Base-by-base conservation (phyloP, 1,284 basidiomycete species). In the Erythrobasidium hasegawianum region DNA sequence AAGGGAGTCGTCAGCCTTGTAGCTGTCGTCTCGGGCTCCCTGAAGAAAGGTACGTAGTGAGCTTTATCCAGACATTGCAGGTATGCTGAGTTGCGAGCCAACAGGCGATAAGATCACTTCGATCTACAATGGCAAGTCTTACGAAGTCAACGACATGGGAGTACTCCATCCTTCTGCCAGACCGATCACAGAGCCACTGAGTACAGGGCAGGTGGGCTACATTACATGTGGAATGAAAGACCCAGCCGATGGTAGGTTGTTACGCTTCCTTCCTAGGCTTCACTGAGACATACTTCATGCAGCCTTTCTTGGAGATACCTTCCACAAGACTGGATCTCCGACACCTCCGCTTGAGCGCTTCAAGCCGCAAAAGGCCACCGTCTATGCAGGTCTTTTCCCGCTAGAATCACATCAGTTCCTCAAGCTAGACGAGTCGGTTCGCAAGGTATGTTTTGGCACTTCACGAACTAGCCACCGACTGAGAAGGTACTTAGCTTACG, bases 321-420 rank as follows among this genome's bases (percentile, higher is more conserved):
- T 98, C 64, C 84, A 93, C 76, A 85, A 84, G 27, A 82, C 85
- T 2, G 87, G 88, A 16, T 82, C 85, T 64, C 79, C 81, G 8
- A 89, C 95, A 2, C 85, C 90, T 56, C 85, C 93, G 0, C 84
- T 98, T 78, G 87, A 90, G n/a, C 91, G 89, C 0, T 97, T 97
- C 80, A 86, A 90, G 74, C 88, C 89, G 16, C 85, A 90, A 33
- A 93, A 95, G 79, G 88, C 94, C 1, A 98, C 97, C 93, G 93
- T 97, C 16, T 99, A 88, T 75, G 94, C 96, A 1, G 95, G 96
- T 39, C 84, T 97, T 55, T 99, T 93, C 76, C 96, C 96, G 0
- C 83, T 96, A 49, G 92, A 98, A 70, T 88, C 85, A 58, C 87
- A 83, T 59, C 93, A 97, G 73, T 98, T 97, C 74, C 81, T 85